Conservation (phyloP, 106 monocot genomes). For the Dioscorea zingiberensis region DNA sequence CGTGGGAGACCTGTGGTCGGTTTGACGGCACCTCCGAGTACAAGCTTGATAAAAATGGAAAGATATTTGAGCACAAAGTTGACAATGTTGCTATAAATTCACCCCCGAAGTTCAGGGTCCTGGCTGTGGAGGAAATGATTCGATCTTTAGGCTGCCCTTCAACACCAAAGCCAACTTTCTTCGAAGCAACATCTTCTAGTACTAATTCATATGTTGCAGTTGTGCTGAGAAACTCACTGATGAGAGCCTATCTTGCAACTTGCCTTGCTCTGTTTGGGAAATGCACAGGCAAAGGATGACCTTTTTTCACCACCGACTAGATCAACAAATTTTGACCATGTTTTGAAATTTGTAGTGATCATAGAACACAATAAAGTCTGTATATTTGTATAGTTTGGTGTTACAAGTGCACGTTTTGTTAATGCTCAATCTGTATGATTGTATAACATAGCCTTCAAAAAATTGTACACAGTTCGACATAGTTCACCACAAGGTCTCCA, state of each 20-base stretch:
- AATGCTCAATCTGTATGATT: neutral
- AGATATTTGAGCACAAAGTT: slow-evolving; percentile 79
- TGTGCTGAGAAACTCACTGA: slow-evolving; percentile 30
- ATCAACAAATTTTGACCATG: slow-evolving; percentile 13
- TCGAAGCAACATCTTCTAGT: slow-evolving; percentile 18
- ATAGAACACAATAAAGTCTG: neutral
- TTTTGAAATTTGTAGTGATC: neutral
- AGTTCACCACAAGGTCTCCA: too few relatives aligned
- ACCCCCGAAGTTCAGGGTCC: slow-evolving; percentile 47
- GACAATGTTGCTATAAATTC: slow-evolving; percentile 67
- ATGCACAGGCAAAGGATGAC: slow-evolving; percentile 7
- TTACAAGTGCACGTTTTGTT: neutral
- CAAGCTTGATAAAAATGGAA: slow-evolving; percentile 81
- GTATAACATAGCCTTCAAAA: too few relatives aligned
- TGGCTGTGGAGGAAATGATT: slow-evolving; percentile 54
- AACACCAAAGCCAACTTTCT: slow-evolving; percentile 68
- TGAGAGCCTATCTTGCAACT: slow-evolving; percentile 39
- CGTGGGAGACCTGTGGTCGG: slow-evolving; percentile 75
- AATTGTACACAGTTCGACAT: too few relatives aligned
- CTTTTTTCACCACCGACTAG: neutral
- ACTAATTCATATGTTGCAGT: slow-evolving; percentile 11
- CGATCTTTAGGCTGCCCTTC: slow-evolving; percentile 58
- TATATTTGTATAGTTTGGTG: neutral
- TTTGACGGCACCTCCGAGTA: slow-evolving; percentile 81
- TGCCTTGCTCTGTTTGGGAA: slow-evolving; percentile 21